Percentiles rank a stretch among this genome's conserved stretches.
Evolutionary conservation across 768 basidiomycete genomes (phyloP).

Genomic region (Glaciozyma martinii): DNA sequence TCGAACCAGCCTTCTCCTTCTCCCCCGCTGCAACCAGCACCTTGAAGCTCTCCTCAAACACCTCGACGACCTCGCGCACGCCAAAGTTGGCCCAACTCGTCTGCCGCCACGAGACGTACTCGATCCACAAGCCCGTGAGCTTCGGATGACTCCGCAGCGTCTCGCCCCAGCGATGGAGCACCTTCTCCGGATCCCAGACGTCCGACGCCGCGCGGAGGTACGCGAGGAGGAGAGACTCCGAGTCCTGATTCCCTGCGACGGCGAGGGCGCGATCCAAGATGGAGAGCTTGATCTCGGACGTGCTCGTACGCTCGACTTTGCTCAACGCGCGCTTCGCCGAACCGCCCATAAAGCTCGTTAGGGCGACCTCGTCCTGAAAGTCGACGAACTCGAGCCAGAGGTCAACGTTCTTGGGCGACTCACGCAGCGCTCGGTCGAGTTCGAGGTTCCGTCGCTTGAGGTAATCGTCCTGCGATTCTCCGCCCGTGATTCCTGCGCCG

Average conservation of each 20-base stretch:
- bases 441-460: conserved; percentile 31
- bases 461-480: conserved; percentile 33
- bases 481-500: conserved; percentile 24
- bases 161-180: conserved; percentile 38
- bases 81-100: conserved; percentile 31
- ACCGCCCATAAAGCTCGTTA: conserved; percentile 18
- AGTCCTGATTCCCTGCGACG: conserved; percentile 28
- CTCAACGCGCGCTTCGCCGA: conserved; percentile 10
- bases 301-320: conserved; percentile 17
- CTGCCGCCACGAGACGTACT: conserved; percentile 39
- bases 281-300: conserved; percentile 39
- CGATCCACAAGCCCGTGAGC: conserved; percentile 38
- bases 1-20: conserved; percentile 4
- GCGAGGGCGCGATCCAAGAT: conserved; percentile 39
- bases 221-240: conserved; percentile 37
- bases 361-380: conserved; percentile 33
- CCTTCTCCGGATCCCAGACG: conserved; percentile 36
- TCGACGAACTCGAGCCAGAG: conserved; percentile 38
- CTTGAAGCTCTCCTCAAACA: conserved; percentile 37
- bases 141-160: conserved; percentile 34
- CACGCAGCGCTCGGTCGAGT: conserved; percentile 33
- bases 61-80: conserved; percentile 38
- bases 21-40: conserved; percentile 20
- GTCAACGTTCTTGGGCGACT: conserved; percentile 33
- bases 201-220: conserved; percentile 38